phyloP scores from a whole-genome alignment of 768 basidiomycete genomes.

The Cytidiella melzeri region DNA sequence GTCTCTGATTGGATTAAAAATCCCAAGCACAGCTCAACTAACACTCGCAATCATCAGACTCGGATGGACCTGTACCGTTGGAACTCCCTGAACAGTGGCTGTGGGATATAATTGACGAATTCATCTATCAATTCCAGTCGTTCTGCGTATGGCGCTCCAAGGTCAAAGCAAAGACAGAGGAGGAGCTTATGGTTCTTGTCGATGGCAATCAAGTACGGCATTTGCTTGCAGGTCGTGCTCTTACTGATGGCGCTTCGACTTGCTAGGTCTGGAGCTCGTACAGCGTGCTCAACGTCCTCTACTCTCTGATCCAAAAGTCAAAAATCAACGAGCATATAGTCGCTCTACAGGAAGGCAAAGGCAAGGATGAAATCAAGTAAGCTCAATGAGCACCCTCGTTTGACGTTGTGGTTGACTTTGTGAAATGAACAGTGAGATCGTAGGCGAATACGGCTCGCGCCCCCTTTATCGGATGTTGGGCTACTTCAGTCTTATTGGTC shows the following conservation, averaged over 20 bases:
- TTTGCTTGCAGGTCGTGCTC: too few species aligned
- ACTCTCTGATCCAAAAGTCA: slow-evolving; percentile 97
- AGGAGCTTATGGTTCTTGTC: slow-evolving; percentile 77
- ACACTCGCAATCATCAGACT: slow-evolving; percentile 47
- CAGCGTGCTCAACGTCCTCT: slow-evolving; percentile 95
- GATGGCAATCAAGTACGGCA: slow-evolving; percentile 63
- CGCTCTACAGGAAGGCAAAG: slow-evolving; percentile 76
- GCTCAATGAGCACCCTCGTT: slow-evolving; percentile 26
- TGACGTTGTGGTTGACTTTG: neutral
- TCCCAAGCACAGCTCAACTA: neutral
- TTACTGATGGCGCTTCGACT: too few species aligned
- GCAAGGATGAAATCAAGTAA: slow-evolving; percentile 77
- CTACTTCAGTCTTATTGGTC: slow-evolving; percentile 93
- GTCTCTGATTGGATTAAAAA: slow-evolving; percentile 21
- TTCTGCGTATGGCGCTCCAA: slow-evolving; percentile 92
- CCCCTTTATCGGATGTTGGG: slow-evolving; percentile 93
- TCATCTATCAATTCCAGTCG: slow-evolving; percentile 97
- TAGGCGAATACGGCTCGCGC: slow-evolving; percentile 86
- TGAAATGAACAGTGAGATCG: slow-evolving; percentile 54
- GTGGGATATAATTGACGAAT: slow-evolving; percentile 97
- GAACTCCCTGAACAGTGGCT: slow-evolving; percentile 97
- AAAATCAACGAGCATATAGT: slow-evolving; percentile 89
- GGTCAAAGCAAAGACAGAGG: slow-evolving; percentile 78
- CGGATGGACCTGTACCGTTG: slow-evolving; percentile 88
- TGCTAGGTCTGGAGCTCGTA: slow-evolving; percentile 98